A percentile compares a stretch with the other conserved stretches of the same genome.
Conservation (phyloP, 2,329 filamentous ascomycete species). For the Metarhizium sp. region DNA sequence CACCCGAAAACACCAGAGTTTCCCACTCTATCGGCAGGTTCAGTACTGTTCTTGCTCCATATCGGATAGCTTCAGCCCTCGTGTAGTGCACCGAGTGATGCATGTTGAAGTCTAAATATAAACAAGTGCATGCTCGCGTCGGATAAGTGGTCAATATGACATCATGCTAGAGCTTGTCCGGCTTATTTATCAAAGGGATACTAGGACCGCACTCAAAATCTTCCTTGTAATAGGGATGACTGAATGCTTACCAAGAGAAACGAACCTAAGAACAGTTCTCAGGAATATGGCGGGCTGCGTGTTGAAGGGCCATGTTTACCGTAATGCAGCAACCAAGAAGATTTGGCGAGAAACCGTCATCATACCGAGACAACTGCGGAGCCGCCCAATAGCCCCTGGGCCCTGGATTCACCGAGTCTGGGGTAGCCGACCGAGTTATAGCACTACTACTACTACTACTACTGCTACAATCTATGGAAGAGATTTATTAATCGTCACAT, state of each 20-base stretch:
- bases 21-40: background rate
- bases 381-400: background rate
- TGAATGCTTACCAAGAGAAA: background rate
- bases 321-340: background rate
- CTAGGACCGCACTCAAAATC: background rate
- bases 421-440: background rate
- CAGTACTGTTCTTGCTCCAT: background rate
- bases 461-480: background rate
- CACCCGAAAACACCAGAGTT: background rate
- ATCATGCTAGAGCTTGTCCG: background rate
- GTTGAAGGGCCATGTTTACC: background rate
- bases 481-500: background rate
- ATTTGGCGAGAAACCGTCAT: constrained; percentile 2
- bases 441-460: background rate
- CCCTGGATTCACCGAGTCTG: background rate
- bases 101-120: background rate
- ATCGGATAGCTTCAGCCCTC: background rate
- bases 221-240: background rate
- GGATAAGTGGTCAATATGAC: background rate
- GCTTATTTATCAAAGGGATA: background rate
- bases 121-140: background rate
- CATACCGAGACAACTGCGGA: constrained; percentile 2
- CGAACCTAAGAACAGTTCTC: background rate
- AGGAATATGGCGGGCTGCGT: background rate
- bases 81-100: background rate